A percentile compares a stretch with the other conserved stretches of the same genome.
These are phyloP conservation scores for Verticillium nonalfalfae DNA, from an alignment of 2,329 filamentous ascomycete species.

Conservation along the genomic window DNA sequence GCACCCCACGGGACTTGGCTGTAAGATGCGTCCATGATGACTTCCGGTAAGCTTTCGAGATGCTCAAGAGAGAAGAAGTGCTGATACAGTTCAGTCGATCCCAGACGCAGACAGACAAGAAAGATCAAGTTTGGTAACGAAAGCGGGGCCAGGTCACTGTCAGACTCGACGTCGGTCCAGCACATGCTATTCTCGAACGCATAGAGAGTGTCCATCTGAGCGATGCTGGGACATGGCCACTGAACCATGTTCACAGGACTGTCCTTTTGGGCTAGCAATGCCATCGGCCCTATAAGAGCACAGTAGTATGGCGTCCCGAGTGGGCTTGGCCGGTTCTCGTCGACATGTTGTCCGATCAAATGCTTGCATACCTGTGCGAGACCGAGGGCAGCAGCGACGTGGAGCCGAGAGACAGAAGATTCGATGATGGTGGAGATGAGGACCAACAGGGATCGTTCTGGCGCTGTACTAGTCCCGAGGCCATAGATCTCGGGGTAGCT, in stretches of 20 bases:
- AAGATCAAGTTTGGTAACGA: slow-evolving; percentile 7
- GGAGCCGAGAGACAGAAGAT: slow-evolving; percentile 20
- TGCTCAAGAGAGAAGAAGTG: background rate
- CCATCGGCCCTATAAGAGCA: slow-evolving; percentile 22
- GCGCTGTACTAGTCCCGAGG: background rate
- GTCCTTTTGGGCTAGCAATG: slow-evolving; percentile 13
- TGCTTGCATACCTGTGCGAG: slow-evolving; percentile 19
- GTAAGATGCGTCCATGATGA: background rate
- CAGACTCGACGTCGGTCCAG: background rate
- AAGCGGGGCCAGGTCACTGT: background rate
- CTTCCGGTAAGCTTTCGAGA: background rate
- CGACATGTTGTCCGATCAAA: slow-evolving; percentile 4
- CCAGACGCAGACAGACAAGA: slow-evolving; percentile 1
- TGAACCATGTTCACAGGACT: slow-evolving; percentile 1
- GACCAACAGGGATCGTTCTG: slow-evolving; percentile 13
- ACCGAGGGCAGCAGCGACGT: slow-evolving; percentile 26
- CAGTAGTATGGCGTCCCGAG: slow-evolving; percentile 26
- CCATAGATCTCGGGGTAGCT: slow-evolving; percentile 19
- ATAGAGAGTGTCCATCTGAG: slow-evolving; percentile 17
- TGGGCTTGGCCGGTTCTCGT: slow-evolving; percentile 14
- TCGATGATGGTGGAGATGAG: slow-evolving; percentile 22
- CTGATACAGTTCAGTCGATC: background rate
- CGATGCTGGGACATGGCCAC: background rate
- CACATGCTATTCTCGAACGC: slow-evolving; percentile 17
- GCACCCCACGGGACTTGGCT: background rate